These are phyloP conservation scores for Pulveroboletus ravenelii DNA, from an alignment of 768 basidiomycete species.

Conservation along the genomic window DNA sequence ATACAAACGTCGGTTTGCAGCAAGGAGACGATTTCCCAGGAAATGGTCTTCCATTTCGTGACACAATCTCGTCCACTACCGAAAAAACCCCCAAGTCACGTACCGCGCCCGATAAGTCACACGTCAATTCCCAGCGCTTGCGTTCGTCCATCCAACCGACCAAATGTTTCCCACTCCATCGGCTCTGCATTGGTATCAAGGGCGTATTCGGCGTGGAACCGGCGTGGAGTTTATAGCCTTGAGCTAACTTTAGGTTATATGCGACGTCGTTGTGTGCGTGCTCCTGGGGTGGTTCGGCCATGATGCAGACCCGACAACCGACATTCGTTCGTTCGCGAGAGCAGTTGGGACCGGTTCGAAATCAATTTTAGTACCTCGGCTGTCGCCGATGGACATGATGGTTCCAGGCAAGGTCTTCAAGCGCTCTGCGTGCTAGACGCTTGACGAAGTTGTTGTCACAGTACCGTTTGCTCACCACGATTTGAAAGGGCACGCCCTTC, in stretches of 20 bases:
- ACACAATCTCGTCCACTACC: conserved; percentile 39
- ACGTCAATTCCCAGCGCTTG: conserved; percentile 27
- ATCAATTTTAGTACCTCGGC: conserved; percentile 40
- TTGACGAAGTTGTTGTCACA: background rate
- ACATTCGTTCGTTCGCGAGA: conserved; percentile 36
- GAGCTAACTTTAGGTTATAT: conserved; percentile 47
- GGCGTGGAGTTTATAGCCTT: conserved; percentile 34
- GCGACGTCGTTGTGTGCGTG: conserved; percentile 51
- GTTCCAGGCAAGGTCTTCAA: conserved; percentile 56
- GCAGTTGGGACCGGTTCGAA: conserved; percentile 43
- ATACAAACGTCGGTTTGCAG: conserved; percentile 68
- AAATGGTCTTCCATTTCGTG: conserved; percentile 38
- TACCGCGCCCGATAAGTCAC: conserved; percentile 59
- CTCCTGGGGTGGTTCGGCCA: conserved; percentile 45
- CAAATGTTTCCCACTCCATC: conserved; percentile 53
- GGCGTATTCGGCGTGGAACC: conserved; percentile 72
- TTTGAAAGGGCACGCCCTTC: conserved; percentile 46
- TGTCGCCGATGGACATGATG: conserved; percentile 39
- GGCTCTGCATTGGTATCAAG: conserved; percentile 47
- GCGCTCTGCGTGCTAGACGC: background rate
- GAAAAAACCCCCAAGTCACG: conserved; percentile 51
- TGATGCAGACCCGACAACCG: conserved; percentile 60
- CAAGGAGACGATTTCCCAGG: conserved; percentile 50
- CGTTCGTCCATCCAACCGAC: conserved; percentile 31
- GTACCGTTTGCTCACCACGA: conserved; percentile 40